These are phyloP conservation scores for Pilobolus umbonatus DNA, from an alignment of 192 early-diverging fungal genomes.

Conservation along the genomic window DNA sequence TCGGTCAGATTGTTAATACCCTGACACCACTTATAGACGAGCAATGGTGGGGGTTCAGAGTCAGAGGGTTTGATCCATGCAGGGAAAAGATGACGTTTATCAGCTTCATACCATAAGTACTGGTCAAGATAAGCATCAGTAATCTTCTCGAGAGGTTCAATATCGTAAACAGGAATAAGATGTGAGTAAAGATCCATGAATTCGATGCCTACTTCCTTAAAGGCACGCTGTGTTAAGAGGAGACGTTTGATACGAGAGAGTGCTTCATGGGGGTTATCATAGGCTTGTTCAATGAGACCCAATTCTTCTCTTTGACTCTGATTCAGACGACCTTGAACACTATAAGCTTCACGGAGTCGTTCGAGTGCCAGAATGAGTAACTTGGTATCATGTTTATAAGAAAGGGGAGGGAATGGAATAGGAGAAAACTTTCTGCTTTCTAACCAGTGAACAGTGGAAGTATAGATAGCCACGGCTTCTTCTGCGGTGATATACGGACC, in stretches of 20 bases:
- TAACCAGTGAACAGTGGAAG: conserved; percentile 95
- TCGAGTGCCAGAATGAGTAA: conserved; percentile 93
- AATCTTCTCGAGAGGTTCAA: conserved; percentile 99
- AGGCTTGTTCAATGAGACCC: conserved; percentile 97
- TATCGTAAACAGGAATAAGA: conserved; percentile 94
- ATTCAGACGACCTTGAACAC: conserved; percentile 92
- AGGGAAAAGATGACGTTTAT: conserved; percentile 95
- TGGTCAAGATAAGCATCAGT: conserved; percentile 99
- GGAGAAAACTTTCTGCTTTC: conserved; percentile 97
- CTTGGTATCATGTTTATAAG: conserved; percentile 99
- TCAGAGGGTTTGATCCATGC: conserved; percentile 99
- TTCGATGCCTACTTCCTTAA: conserved; percentile 99
- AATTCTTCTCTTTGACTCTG: conserved; percentile 96
- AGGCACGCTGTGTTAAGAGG: conserved; percentile 93
- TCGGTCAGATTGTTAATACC: conserved; percentile 97
- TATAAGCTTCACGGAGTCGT: conserved; percentile 90
- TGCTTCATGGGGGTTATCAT: conserved; percentile 90
- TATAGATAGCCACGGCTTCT: conserved; percentile 98
- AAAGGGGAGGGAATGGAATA: conserved; percentile 97
- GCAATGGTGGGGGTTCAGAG: conserved; percentile 92
- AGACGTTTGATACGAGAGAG: conserved; percentile 91
- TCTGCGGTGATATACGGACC: conserved; percentile 97
- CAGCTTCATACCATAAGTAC: conserved; percentile 99
- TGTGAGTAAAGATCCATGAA: conserved; percentile 99
- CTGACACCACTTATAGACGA: conserved; percentile 98